A percentile compares a stretch with the other conserved stretches of the same genome.
Conservation (phyloP, 306 rosid species). For the Potentilla sterilis region DNA sequence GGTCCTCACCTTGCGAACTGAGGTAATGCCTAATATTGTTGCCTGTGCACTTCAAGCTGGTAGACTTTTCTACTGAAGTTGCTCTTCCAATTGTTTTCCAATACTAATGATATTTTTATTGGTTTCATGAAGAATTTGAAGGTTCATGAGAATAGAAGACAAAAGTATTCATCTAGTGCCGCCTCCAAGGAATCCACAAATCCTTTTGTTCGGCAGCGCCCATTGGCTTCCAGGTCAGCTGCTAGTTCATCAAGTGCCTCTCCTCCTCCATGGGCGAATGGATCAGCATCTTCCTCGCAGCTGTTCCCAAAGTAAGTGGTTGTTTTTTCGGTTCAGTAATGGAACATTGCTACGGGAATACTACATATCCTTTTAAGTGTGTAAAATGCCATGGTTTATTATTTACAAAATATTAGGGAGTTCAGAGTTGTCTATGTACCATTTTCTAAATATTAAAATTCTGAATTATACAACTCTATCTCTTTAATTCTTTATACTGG, state of each 20-base stretch:
- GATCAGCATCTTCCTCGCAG: conserved; percentile 59
- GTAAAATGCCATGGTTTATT: not conserved
- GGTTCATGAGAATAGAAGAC: conserved; percentile 90
- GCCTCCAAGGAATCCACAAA: conserved; percentile 79
- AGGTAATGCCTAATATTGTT: conserved; percentile 43
- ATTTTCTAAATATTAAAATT: not conserved
- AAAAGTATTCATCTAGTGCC: conserved; percentile 67
- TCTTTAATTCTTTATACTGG: not conserved
- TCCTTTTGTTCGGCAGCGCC: conserved; percentile 96
- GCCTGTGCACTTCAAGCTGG: conserved; percentile 1
- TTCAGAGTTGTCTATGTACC: not conserved
- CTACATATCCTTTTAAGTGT: not conserved
- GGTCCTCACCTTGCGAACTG: conserved; percentile 93
- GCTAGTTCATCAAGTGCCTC: conserved; percentile 70
- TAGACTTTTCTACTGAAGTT: not conserved
- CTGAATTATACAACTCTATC: not conserved
- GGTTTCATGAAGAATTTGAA: conserved; percentile 70
- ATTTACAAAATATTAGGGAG: not conserved
- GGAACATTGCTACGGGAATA: not conserved
- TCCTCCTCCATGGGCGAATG: conserved; percentile 88
- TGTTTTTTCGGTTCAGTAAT: conserved; percentile 2
- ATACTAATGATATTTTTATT: conserved; percentile 22
- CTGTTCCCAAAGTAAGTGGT: conserved; percentile 57
- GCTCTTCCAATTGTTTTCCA: not conserved
- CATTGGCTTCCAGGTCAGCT: conserved; percentile 69